Evolutionary conservation across 1,284 basidiomycete species (phyloP).

Genomic region (Blastosporella zonata): DNA sequence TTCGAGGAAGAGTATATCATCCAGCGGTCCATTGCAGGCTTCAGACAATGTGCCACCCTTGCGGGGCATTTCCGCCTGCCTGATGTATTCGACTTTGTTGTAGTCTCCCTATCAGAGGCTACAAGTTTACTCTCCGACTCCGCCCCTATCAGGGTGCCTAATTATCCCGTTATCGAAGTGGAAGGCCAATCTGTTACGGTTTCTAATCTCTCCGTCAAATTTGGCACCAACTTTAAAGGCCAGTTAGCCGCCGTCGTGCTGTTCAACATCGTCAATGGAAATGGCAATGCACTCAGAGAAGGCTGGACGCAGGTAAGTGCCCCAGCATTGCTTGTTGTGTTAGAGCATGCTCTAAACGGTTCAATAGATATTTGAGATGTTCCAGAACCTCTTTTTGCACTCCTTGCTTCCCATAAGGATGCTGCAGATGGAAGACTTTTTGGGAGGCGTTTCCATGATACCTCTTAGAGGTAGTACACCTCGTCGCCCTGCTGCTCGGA

Average conservation of each 20-base stretch:
- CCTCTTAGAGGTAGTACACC: constrained; percentile 79
- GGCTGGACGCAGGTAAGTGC: constrained; percentile 84
- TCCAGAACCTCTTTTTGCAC: constrained; percentile 93
- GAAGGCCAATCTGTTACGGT: constrained; percentile 89
- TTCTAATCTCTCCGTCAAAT: constrained; percentile 88
- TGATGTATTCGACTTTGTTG: constrained; percentile 96
- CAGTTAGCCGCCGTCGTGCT: constrained; percentile 96
- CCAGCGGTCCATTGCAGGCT: constrained; percentile 91
- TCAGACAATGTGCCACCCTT: constrained; percentile 93
- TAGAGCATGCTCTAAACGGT: constrained; percentile 1
- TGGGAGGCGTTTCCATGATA: constrained; percentile 86
- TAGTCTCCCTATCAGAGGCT: constrained; percentile 87
- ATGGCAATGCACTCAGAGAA: constrained; percentile 91
- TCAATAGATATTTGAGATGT: constrained; percentile 92
- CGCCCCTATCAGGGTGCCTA: constrained; percentile 71
- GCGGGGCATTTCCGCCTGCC: constrained; percentile 88
- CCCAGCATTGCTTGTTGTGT: not conserved
- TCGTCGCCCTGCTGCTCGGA: constrained; percentile 60
- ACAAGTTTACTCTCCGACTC: constrained; percentile 80
- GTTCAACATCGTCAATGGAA: constrained; percentile 97
- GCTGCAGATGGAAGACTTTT: constrained; percentile 97
- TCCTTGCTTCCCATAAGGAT: constrained; percentile 86
- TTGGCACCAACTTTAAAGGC: constrained; percentile 94
- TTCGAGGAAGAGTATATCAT: constrained; percentile 97
- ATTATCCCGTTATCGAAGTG: constrained; percentile 90